Base-by-base conservation (phyloP, 164 flowering plant species). In the Aristolochia californica region DNA sequence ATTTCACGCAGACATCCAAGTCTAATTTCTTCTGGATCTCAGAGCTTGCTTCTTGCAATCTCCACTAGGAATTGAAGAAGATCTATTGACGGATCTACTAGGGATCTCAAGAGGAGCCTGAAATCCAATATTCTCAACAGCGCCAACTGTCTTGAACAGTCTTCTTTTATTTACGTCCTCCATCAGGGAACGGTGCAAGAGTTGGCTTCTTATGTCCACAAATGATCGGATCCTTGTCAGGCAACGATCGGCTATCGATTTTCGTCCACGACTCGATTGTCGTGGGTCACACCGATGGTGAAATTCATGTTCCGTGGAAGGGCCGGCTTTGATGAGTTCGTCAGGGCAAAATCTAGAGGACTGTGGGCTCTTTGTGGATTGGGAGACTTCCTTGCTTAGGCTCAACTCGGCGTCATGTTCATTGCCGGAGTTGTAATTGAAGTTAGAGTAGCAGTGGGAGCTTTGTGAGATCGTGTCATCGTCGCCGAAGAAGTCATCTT, bases 101-200 rank as follows among this genome's bases (percentile, higher is more conserved):
- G 57, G 43, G 26, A 26, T 25, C 53, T 34, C 51, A 45, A 38
- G 53, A 2, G 88, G 88, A 40, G 74, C 70, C 13, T 77, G 85
- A 56, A 51, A 87, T 22, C 95, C 95, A 26, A 89, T 84, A 69
- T 77, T 75, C 70, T 87, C 95, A 21, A 84, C 74, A 1, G 90
- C 83, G 13, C 86, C 95, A 34, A 84, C 83, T 2, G 97, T 89
- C 69, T 84, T 87, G 70, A 77, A 87, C 68, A 83, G 38, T n/a
- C 91, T 74, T 27, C 87, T 59, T 63, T 74, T 81, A 80, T 71
- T 69, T 48, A 85, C 65, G 67, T 76, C 82, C 56, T 80, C 83
- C 67, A 80, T 63, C 48, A 87, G 61, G 1, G 88, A 72, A 26
- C 70, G 63, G 59, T 82, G 93, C 63, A 85, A 58, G 69, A 80